Percentiles rank a stretch among this genome's conserved stretches.
Conservation (phyloP, 2,329 filamentous ascomycete species). For the Penicillium sp. region DNA sequence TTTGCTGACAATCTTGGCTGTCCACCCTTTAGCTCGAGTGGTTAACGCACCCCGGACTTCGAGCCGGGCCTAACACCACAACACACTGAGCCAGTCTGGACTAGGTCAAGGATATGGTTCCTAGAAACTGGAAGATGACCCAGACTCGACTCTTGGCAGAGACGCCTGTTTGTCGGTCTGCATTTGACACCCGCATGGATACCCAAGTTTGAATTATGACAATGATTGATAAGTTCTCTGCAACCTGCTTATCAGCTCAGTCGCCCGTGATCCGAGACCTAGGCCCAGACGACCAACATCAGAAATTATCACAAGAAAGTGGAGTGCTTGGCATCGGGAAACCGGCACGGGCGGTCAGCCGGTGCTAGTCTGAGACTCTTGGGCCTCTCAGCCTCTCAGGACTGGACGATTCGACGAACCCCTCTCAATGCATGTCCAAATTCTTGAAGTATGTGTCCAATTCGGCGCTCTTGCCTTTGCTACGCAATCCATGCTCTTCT, state of each 20-base stretch:
- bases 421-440: background rate
- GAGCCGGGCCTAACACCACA: background rate
- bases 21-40: background rate
- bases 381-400: background rate
- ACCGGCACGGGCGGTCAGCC: constrained; percentile 35
- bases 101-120: background rate
- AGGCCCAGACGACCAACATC: background rate
- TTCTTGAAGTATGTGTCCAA: background rate
- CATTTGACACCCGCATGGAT: constrained; percentile 14
- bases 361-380: constrained; percentile 5
- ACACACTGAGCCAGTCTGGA: background rate
- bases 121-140: background rate
- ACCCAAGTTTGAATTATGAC: constrained; percentile 12
- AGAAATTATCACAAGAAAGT: constrained; percentile 1
- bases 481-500: background rate
- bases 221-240: background rate
- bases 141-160: background rate
- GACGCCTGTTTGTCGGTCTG: background rate
- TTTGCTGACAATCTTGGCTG: background rate
- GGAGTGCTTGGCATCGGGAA: constrained; percentile 32
- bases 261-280: background rate
- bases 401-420: constrained; percentile 1
- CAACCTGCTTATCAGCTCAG: background rate
- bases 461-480: background rate
- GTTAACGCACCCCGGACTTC: background rate